Percentiles rank a stretch among this genome's conserved stretches.
These are phyloP conservation scores for Talaromyces sp. DNA, from an alignment of 2,329 filamentous ascomycete species.

Conservation along the genomic window DNA sequence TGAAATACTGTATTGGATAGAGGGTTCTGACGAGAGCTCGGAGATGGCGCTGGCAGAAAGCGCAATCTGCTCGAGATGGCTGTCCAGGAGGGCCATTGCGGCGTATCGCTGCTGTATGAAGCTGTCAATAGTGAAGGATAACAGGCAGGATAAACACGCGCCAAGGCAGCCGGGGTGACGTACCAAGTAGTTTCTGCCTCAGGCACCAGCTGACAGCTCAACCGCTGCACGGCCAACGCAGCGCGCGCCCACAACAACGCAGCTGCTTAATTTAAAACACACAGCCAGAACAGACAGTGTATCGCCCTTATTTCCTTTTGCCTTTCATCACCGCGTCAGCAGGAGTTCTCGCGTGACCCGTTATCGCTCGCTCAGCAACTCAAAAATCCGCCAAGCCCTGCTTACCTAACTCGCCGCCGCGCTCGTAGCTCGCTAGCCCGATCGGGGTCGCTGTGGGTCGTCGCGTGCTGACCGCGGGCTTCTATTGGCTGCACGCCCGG, in stretches of 20 bases:
- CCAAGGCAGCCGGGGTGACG: not conserved
- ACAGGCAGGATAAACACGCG: not conserved
- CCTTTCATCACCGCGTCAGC: not conserved
- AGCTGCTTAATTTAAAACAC: not conserved
- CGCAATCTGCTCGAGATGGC: slow-evolving; percentile 71
- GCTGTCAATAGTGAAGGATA: not conserved
- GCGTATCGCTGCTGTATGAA: not conserved
- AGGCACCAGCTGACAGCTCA: slow-evolving; percentile 10
- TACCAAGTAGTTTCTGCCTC: slow-evolving; percentile 2
- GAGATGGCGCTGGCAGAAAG: slow-evolving; percentile 72
- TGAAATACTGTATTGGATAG: no score
- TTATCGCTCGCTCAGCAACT: not conserved
- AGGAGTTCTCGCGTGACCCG: not conserved
- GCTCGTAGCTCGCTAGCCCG: not conserved
- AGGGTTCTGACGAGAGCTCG: slow-evolving; percentile 56
- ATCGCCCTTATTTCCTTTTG: not conserved
- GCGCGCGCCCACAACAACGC: slow-evolving; percentile 3
- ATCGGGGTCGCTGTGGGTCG: not conserved
- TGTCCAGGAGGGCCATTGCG: slow-evolving; percentile 63
- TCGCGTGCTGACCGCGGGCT: not conserved
- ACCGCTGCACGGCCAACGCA: slow-evolving; percentile 7
- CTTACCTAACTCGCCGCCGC: slow-evolving; percentile 9
- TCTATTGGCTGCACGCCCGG: not conserved
- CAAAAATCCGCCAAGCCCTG: not conserved
- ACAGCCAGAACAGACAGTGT: not conserved